Base-by-base conservation (phyloP, 1,139 yeast genomes). In the Diutina pseudorugosa region DNA sequence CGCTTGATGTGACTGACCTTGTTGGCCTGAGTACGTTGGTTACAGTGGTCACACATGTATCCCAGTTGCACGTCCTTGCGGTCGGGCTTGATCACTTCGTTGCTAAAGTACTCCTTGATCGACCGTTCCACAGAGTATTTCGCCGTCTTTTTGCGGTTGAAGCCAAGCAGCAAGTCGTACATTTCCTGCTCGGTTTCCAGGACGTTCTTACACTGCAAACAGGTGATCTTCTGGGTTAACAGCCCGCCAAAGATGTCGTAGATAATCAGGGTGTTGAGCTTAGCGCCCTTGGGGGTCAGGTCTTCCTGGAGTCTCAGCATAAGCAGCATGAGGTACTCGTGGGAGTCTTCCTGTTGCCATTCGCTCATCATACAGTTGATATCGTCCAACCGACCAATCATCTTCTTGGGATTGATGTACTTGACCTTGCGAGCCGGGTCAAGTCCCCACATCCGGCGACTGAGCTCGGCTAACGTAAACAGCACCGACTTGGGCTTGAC, bases 291-390 rank as follows among this genome's bases (percentile, higher is more conserved):
- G 36, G 97, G 97, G 1, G 94, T 90, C 7, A 89, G 78, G 64
- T 91, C 97, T 65, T 91, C 97, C 67, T 91, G 98, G 54, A 91
- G 70, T 53, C 96, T 71, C 9, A 94, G 83, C 75, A 91, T 76
- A 56, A 91, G 71, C 18, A 95, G 86, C 96, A 91, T 90, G 65
- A 83, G 88, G 67, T 91, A 93, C 67, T 93, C 99, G 66, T 93
- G 99, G 0, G 96, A 86, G 66, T 93, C 99, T 67, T 93, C 98
- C 66, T 93, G 98, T 66, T 89, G 91, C 96, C 96, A 90, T 64
- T 84, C 93, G 44, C 91, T 83, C 96, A 91, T 89, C 94, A 88
- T 85, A 64, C 96, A 89, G 66, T 91, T 91, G 61, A 91, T 89
- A 60, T 89, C 96, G 52, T 80, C 87, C 54, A 91, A 71, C 57